Evolutionary conservation across 768 basidiomycete species (phyloP), one percentile per base, ranked within the genome.

Genomic region (Cantharellus anzutake): DNA sequence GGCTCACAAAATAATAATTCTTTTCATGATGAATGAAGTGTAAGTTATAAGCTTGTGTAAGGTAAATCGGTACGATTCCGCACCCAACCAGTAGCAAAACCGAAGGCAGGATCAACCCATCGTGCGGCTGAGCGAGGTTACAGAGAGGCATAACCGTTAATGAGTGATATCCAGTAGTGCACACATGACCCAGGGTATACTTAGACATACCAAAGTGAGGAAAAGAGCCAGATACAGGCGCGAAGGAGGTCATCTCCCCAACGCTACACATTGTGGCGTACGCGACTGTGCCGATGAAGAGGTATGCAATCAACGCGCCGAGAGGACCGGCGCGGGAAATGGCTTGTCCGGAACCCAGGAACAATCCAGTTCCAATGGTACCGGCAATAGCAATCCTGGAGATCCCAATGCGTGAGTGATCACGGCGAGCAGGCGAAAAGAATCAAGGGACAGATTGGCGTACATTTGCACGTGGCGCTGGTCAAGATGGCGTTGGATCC

Each of bases 181-280:
- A 29, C 20, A 29, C 20, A 29, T 29, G 20, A 29, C 20, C 20
- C 20, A 29, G 20, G 20, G 20, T 29, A 29, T 29, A 29, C 20
- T 29, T 29, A 29, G 20, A 29, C 20, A 29, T 29, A 29, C 20
- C 78, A 67, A 76, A 86, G 69, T 84, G 82, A 20, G 83, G 82
- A 67, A 85, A 86, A 0, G 83, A 81, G n/a, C 85, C 85, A 2
- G 84, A 83, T 53, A 86, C 79, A 2, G 85, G 85, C 0, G 83
- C 84, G 70, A 78, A 78, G 3, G 82, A 79, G n/a, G 84, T 82
- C 84, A 87, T 83, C 70, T 88, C 85, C 40, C 80, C 84, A 11
- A 86, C 68, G 2, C 80, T 77, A 64, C 82, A 82, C 11, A 86
- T 70, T 3, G 80, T 78, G 74, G 80, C 72, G 67, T 82, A 84